Conservation (phyloP, 2,329 filamentous ascomycete species). For the Nothophoma quercina region DNA sequence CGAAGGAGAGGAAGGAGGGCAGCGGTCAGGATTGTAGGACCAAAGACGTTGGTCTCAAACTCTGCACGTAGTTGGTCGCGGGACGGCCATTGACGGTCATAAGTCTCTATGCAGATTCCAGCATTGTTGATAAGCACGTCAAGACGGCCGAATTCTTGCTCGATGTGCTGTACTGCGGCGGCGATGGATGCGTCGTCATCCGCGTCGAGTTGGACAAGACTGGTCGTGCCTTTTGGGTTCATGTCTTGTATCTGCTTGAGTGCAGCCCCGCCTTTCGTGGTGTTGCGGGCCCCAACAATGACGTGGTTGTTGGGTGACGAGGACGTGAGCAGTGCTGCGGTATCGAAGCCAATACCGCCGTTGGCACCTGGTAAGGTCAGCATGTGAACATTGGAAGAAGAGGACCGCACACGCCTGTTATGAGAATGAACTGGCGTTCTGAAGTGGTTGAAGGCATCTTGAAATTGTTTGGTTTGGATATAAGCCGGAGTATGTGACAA, state of each 20-base stretch:
- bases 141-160: conserved; percentile 54
- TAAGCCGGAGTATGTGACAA: background rate
- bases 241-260: conserved; percentile 38
- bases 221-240: conserved; percentile 40
- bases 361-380: conserved; percentile 39
- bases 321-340: conserved; percentile 37
- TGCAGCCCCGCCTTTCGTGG: conserved; percentile 42
- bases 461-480: background rate
- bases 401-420: conserved; percentile 30
- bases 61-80: conserved; percentile 29
- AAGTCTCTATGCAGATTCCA: conserved; percentile 57
- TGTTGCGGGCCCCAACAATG: conserved; percentile 45
- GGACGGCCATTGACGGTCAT: conserved; percentile 13
- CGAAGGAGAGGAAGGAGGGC: conserved; percentile 46
- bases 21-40: conserved; percentile 43
- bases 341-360: conserved; percentile 48
- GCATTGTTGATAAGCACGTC: conserved; percentile 91
- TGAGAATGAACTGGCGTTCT: conserved; percentile 37
- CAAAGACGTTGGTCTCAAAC: conserved; percentile 51
- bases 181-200: conserved; percentile 44
- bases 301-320: conserved; percentile 45
- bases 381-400: background rate
- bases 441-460: conserved; percentile 11
- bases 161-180: conserved; percentile 43
- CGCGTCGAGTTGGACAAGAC: conserved; percentile 48